Base-by-base conservation (phyloP, 2,329 filamentous ascomycete genomes). In the Scedosporium boydii region DNA sequence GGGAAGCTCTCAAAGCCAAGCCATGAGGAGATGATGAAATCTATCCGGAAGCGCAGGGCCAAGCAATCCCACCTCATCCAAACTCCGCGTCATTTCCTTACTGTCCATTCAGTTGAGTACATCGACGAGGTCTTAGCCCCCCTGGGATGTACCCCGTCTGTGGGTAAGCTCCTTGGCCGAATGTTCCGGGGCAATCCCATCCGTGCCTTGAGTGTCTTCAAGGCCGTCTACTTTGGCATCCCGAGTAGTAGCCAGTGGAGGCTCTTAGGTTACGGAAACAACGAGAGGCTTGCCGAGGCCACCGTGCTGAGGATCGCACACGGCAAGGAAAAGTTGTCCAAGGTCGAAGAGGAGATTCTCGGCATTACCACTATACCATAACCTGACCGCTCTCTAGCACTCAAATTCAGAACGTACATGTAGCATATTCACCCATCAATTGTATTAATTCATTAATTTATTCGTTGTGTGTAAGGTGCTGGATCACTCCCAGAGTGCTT, bases 221-320 rank as follows among this genome's bases (percentile, higher is more conserved):
- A 65, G 10, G 69, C 71, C 2, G 71, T 76, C 38, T 75, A 74
- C 66, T 74, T 75, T 60, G 71, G 72, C 34, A 66, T 75, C 3
- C 70, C 70, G n/a, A 70, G 68, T 16, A 69, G 68, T 7, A 73
- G 73, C 21, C 71, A 74, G 65, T 76, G 73, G 68, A 66, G 74
- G 41, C 62, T 75, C 10, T 70, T 69, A 59, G 74, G 74, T 2
- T 60, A 73, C 6, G 72, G 72, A 6, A 66, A 65, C 0, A 71
- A 68, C 48, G 60, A 67, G 14, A 67, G 68, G 41, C 64, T 75
- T 59, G 74, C 72, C 0, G 62, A 63, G 34, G 73, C 69, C 62
- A 75, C 72, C 26, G 59, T 75, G 34, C 61, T 74, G 46, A 67
- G 72, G 41, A 67, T 72, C 23, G 68, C 68, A 0, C 63, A 48